A percentile compares a stretch with the other conserved stretches of the same genome.
Evolutionary conservation across 176 grass and related monocot genomes (phyloP).

Genomic region (Triticum monococcum): DNA sequence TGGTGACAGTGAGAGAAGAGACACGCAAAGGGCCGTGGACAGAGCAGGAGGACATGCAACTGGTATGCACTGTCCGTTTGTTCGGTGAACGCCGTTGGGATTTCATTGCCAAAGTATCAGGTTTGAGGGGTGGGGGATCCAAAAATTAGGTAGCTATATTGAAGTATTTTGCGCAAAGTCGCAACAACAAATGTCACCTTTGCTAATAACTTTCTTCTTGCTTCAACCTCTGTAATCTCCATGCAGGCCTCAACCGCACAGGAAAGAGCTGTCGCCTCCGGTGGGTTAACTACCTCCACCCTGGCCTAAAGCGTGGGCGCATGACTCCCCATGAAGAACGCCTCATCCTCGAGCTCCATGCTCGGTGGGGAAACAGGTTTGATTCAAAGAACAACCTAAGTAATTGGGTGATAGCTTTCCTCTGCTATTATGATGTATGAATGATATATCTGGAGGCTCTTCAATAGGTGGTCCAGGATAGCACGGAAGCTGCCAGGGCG

Average conservation of each 20-base stretch:
- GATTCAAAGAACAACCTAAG: conserved; percentile 14
- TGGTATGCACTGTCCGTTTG: conserved; percentile 95
- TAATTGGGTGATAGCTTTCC: background rate
- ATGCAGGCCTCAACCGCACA: conserved; percentile 77
- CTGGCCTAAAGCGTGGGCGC: conserved; percentile 84
- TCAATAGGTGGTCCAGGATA: conserved; percentile 83
- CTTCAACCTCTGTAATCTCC: conserved; percentile 10
- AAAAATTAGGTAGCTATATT: conserved; percentile 52
- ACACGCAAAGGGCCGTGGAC: conserved; percentile 83
- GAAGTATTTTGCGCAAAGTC: conserved; percentile 39
- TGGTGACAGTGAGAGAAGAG: conserved; percentile 90
- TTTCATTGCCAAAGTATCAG: conserved; percentile 99
- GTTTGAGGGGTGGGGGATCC: conserved; percentile 94
- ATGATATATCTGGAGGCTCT: background rate
- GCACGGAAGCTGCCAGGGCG: conserved; percentile 73
- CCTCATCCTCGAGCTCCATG: conserved; percentile 83
- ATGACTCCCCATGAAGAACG: conserved; percentile 86
- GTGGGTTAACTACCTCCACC: conserved; percentile 96
- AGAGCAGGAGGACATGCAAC: conserved; percentile 94
- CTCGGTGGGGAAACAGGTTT: conserved; percentile 89
- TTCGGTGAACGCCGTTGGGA: conserved; percentile 99
- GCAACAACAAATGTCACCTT: conserved; percentile 28
- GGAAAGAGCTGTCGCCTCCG: conserved; percentile 87
- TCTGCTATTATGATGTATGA: background rate
- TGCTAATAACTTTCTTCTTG: conserved; percentile 40